phyloP scores from a whole-genome alignment of 441 rosid species.

The Corymbia citriodora region DNA sequence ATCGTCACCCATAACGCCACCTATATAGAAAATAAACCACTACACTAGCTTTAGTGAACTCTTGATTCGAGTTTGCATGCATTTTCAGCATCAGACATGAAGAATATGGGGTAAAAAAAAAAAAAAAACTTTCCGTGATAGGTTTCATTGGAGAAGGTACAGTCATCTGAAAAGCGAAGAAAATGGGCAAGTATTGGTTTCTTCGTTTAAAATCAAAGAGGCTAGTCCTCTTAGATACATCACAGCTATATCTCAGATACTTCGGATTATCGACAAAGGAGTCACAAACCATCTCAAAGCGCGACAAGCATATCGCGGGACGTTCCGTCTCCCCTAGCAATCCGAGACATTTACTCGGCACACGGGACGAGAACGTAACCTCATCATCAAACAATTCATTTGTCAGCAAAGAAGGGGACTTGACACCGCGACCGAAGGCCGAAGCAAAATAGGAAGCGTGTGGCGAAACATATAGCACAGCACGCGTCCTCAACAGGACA shows the following conservation, averaged over 20 bases:
- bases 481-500: not conserved
- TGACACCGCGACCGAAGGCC: not conserved
- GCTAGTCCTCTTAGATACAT: not conserved
- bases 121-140: not conserved
- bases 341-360: not conserved
- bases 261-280: not conserved
- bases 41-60: not conserved
- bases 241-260: not conserved
- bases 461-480: not conserved
- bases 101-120: not conserved
- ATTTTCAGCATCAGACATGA: not conserved
- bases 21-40: conserved; percentile 7
- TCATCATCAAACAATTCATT: not conserved
- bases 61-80: not conserved
- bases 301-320: not conserved
- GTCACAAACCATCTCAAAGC: not conserved
- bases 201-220: not conserved
- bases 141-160: not conserved
- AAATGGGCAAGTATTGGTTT: not conserved
- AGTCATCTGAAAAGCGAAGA: not conserved
- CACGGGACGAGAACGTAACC: not conserved
- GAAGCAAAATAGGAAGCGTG: not conserved
- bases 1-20: not conserved
- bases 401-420: not conserved
- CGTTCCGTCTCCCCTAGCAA: not conserved